Evolutionary conservation across 768 basidiomycete species (phyloP), one percentile per base, ranked within the genome.

Genomic region (Russula foetens): DNA sequence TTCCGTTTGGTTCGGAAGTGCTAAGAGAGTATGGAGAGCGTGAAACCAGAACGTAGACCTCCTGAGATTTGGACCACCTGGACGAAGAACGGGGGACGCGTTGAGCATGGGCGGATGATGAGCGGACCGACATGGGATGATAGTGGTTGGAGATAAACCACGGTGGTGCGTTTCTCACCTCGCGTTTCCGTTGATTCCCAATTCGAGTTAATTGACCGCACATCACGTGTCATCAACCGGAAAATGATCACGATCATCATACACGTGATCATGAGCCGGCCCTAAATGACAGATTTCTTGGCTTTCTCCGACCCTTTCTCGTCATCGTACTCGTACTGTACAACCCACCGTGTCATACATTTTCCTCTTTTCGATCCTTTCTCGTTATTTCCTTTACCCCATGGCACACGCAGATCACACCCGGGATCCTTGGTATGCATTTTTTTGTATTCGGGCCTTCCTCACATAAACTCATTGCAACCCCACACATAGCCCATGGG

Each of bases 361-460:
- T 35, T 43, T 49, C 51, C 49, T 50, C 53, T 66, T 63, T 51
- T 46, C 45, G n/a, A n/a, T n/a, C n/a, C n/a, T n/a, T n/a, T n/a
- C n/a, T n/a, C n/a, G n/a, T 23, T 31, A 28, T 12, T 38, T 17
- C 56, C 26, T 52, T 59, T 48, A 29, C 53, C 59, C 59, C 69
- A 93, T 93, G 92, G 82, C 92, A 38, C 85, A 88, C 75, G 89
- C 90, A 69, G 93, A 96, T 76, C 93, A 95, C 75, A 91, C 92
- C 57, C 78, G 93, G 75, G 93, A 96, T 75, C 93, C 92, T 60
- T 96, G 93, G 92, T 88, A 70, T 62, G 80, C 66, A 24, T 53
- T 0, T 53, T 0, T 38, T n/a, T 21, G 43, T 35, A 23, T 24
- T 49, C 4, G 24, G 4, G 9, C 5, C 7, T 38, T 1, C 24